Evolutionary conservation across 768 basidiomycete genomes (phyloP).

Genomic region (Pulveroboletus sp.): DNA sequence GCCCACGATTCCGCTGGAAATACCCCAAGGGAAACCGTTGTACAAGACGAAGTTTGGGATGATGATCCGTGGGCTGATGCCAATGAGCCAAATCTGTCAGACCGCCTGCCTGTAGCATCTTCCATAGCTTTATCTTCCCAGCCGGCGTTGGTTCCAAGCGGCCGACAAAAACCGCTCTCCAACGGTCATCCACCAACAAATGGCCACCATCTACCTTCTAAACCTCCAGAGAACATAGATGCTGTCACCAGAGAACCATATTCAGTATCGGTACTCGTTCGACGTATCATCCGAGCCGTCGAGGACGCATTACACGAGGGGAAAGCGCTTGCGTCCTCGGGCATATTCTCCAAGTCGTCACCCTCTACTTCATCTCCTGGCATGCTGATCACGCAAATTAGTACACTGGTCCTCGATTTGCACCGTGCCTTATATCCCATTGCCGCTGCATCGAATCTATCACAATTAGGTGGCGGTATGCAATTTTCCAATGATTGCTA

Average conservation of each 20-base stretch:
- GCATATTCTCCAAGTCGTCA: slow-evolving; percentile 40
- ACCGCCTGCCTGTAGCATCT: slow-evolving; percentile 26
- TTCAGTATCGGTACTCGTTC: slow-evolving; percentile 53
- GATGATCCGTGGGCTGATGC: slow-evolving; percentile 67
- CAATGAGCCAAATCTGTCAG: slow-evolving; percentile 24
- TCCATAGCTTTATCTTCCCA: slow-evolving; percentile 24
- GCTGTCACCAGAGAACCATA: slow-evolving; percentile 44
- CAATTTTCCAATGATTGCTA: slow-evolving; percentile 79
- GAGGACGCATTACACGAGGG: slow-evolving; percentile 66
- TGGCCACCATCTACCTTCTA: slow-evolving; percentile 14
- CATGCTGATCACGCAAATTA: slow-evolving; percentile 52
- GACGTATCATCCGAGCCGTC: slow-evolving; percentile 50
- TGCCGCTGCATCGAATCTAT: slow-evolving; percentile 44
- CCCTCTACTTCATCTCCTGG: slow-evolving; percentile 41
- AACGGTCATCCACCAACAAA: slow-evolving; percentile 17
- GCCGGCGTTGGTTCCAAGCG: slow-evolving; percentile 48
- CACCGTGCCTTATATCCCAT: slow-evolving; percentile 77
- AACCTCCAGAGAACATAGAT: slow-evolving; percentile 14
- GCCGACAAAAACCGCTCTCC: slow-evolving; percentile 41
- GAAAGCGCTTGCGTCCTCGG: slow-evolving; percentile 53
- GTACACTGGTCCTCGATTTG: slow-evolving; percentile 67
- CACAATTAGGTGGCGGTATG: slow-evolving; percentile 54
- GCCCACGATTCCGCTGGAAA: background rate
- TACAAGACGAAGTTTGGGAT: slow-evolving; percentile 54
- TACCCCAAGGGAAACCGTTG: slow-evolving; percentile 26